Evolutionary conservation across 495 filamentous ascomycete genomes (phyloP).

Genomic region (Bathelium albidoporum): DNA sequence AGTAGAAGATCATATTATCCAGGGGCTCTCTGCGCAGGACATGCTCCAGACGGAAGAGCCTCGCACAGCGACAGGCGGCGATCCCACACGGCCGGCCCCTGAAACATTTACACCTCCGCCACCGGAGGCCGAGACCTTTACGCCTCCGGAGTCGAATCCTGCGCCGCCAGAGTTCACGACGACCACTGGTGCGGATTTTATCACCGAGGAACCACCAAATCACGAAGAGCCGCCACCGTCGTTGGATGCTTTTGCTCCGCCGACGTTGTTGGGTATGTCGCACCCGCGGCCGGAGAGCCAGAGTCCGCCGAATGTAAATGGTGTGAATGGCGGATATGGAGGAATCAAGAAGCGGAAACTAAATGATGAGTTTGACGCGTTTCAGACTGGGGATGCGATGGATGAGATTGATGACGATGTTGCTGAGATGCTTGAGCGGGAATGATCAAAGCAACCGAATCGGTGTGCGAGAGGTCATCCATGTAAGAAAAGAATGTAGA

Average conservation of each 20-base stretch:
- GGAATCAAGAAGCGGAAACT: slow-evolving; percentile 27
- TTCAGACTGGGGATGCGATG: slow-evolving; percentile 52
- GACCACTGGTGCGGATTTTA: slow-evolving; percentile 12
- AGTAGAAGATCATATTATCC: slow-evolving; percentile 82
- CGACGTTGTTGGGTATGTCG: not conserved
- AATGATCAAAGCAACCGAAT: not conserved
- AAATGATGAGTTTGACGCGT: slow-evolving; percentile 59
- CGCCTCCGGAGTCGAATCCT: slow-evolving; percentile 16
- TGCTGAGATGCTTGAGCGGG: slow-evolving; percentile 19
- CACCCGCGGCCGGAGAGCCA: not conserved
- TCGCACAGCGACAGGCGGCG: slow-evolving; percentile 26
- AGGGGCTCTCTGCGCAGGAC: slow-evolving; percentile 48
- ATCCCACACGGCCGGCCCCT: slow-evolving; percentile 59
- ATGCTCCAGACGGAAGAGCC: slow-evolving; percentile 30
- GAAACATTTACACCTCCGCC: slow-evolving; percentile 46
- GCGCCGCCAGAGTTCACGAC: slow-evolving; percentile 5
- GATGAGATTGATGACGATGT: slow-evolving; percentile 40
- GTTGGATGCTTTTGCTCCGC: not conserved
- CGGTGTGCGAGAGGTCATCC: not conserved
- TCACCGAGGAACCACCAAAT: slow-evolving; percentile 5
- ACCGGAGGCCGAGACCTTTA: slow-evolving; percentile 23
- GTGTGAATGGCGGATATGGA: slow-evolving; percentile 1
- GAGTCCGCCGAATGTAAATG: not conserved
- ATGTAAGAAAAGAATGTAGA: not conserved
- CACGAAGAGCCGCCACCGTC: slow-evolving; percentile 4